These are phyloP conservation scores for Mycena metata DNA, from an alignment of 768 basidiomycete genomes.

Conservation along the genomic window DNA sequence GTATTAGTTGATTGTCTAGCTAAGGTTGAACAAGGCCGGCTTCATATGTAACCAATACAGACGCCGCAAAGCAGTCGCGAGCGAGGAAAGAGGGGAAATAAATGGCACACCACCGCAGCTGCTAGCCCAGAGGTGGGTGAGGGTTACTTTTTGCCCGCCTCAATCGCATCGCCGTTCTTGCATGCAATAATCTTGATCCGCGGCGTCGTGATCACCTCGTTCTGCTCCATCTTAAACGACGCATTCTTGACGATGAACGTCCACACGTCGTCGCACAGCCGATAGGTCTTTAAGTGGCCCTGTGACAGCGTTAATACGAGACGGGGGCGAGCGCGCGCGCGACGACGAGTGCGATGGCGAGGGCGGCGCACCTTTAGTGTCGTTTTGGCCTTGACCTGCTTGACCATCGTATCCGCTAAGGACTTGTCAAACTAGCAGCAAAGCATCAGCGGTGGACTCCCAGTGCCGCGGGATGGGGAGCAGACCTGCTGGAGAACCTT, in stretches of 20 bases:
- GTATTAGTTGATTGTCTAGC: conserved; percentile 16
- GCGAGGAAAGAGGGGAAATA: not conserved
- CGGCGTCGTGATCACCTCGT: conserved; percentile 77
- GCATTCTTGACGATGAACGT: conserved; percentile 97
- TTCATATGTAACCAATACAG: conserved; percentile 12
- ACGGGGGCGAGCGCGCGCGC: conserved; percentile 4
- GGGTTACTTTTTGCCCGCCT: conserved; percentile 80
- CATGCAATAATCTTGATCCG: conserved; percentile 99
- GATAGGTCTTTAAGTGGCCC: conserved; percentile 94
- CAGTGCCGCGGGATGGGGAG: not conserved
- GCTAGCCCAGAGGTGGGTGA: not conserved
- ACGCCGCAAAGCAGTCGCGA: conserved; percentile 11
- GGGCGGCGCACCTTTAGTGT: conserved; percentile 79
- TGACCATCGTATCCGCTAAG: conserved; percentile 91
- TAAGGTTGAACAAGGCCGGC: conserved; percentile 2
- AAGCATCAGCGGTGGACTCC: conserved; percentile 5
- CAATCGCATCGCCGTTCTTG: conserved; percentile 93
- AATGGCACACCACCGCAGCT: not conserved
- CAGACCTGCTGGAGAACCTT: conserved; percentile 95
- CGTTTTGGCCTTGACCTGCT: conserved; percentile 95
- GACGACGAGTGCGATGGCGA: not conserved
- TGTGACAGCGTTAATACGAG: conserved; percentile 44
- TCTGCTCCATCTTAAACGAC: conserved; percentile 95
- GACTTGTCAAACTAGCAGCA: conserved; percentile 91
- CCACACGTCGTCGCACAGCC: conserved; percentile 97